Base-by-base conservation (phyloP, 768 basidiomycete species). In the Piloderma croceum region DNA sequence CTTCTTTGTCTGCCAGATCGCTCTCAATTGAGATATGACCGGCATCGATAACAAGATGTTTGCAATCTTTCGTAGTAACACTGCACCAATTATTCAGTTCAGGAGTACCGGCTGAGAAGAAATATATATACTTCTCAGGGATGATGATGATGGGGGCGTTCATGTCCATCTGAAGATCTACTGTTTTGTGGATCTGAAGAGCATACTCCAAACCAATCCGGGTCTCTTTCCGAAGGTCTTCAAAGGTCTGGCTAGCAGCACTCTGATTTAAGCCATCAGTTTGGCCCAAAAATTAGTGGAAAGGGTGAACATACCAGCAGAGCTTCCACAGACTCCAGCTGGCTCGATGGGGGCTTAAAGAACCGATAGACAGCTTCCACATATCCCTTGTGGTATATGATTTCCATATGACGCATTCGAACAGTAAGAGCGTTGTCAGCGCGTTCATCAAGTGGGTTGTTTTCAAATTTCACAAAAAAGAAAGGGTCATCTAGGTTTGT, bases 81-180 rank as follows among this genome's bases (percentile, higher is more conserved):
- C 90, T 94, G 42, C 1, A 43, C 39, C 44, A 18, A 24, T 7
- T 29, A 45, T 39, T 42, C 36, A 33, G 49, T 24, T 39, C 38
- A 22, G 11, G 13, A 29, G 22, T 31, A 42, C 19, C 21, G 24
- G 17, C 22, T 38, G 5, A 18, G 38, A 24, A 33, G 7, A 38
- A 5, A 18, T 23, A 5, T n/a, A 15, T 25, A 41, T 56, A 92
- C 90, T 90, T 81, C 65, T 98, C 94, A 2, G 96, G 96, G 38
- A 98, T 76, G 52, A 99, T 90, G 56, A 99, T 96, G 50, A 99
- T 79, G 5, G 96, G 96, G 0, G 96, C 91, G 52, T 94, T 89
- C 72, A 99, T 75, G 54, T 99, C 93, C 66, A 99, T 78, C 49
- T 90, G 87, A n/a, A 99, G 70, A 58, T 98, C 93, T 32, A 98